Conservation (phyloP, 495 filamentous ascomycete species). For the Penicillium goetzii region DNA sequence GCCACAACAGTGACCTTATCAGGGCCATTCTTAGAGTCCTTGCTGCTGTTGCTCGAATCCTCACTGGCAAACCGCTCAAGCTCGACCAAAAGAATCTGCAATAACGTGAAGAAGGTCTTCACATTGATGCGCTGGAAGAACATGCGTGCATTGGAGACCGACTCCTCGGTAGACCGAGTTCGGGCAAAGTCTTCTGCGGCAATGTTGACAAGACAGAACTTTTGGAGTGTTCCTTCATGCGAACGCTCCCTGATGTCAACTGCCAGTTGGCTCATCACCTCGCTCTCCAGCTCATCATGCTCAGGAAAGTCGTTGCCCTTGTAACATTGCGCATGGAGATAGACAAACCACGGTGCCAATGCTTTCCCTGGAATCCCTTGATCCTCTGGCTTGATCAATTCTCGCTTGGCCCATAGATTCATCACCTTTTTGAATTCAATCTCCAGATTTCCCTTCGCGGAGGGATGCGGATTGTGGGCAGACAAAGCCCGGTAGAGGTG, state of each 20-base stretch:
- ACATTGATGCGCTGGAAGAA: conserved; percentile 82
- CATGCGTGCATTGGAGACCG: conserved; percentile 59
- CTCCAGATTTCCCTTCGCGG: conserved; percentile 74
- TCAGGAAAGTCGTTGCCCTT: conserved; percentile 69
- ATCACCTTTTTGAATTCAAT: conserved; percentile 77
- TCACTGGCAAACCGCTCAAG: conserved; percentile 61
- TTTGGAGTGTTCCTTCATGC: conserved; percentile 68
- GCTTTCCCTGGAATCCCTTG: conserved; percentile 54
- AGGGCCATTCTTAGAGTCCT: conserved; percentile 41
- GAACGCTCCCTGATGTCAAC: conserved; percentile 72
- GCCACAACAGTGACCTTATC: conserved; percentile 65
- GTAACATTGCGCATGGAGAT: conserved; percentile 84
- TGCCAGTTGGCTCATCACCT: conserved; percentile 77
- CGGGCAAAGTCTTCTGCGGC: conserved; percentile 75
- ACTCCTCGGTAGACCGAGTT: conserved; percentile 55
- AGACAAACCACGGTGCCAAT: conserved; percentile 80
- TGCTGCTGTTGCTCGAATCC: conserved; percentile 42
- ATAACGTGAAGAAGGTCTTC: conserved; percentile 75
- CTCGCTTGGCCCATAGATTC: conserved; percentile 60
- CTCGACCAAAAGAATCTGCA: conserved; percentile 71
- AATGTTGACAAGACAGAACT: conserved; percentile 84
- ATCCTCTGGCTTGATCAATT: conserved; percentile 58
- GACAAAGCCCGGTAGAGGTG: conserved; percentile 84
- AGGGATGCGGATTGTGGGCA: conserved; percentile 70
- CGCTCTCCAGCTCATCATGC: conserved; percentile 83